Evolutionary conservation across 106 monocot species (phyloP).

Genomic region (Xerophyta viscosa): DNA sequence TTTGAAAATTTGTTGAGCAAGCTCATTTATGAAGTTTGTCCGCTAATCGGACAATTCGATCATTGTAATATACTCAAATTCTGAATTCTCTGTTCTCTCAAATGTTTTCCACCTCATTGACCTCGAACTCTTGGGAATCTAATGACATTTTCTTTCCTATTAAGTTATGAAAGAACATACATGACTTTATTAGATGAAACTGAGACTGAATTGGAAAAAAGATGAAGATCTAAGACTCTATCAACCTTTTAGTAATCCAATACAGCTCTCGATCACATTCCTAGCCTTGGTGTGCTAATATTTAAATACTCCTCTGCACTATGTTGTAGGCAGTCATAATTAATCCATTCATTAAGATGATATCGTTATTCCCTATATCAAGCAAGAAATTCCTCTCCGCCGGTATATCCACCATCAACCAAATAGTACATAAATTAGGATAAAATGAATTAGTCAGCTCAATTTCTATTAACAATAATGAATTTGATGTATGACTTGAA

Average conservation of each 20-base stretch:
- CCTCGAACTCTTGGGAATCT: not conserved
- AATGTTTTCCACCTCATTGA: no score
- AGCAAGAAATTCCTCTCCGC: constrained; percentile 1
- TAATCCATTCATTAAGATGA: constrained; percentile 1
- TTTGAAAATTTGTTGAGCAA: no score
- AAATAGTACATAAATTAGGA: not conserved
- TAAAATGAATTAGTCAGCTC: not conserved
- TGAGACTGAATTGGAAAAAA: not conserved
- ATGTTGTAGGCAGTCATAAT: not conserved
- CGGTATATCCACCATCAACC: not conserved
- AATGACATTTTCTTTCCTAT: not conserved
- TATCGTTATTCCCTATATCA: not conserved
- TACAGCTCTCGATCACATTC: constrained; percentile 5
- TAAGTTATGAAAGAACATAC: not conserved
- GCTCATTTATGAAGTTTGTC: no score
- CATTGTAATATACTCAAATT: no score
- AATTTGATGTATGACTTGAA: not conserved
- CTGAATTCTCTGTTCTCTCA: no score
- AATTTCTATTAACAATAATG: not conserved
- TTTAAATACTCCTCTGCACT: not conserved
- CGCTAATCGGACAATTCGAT: no score
- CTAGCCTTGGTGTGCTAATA: not conserved
- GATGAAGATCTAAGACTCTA: not conserved
- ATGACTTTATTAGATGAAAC: not conserved
- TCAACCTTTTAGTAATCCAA: not conserved